A percentile compares a stretch with the other conserved stretches of the same genome.
Conservation (phyloP, 345 rosid species). For the Acer yangbiense region DNA sequence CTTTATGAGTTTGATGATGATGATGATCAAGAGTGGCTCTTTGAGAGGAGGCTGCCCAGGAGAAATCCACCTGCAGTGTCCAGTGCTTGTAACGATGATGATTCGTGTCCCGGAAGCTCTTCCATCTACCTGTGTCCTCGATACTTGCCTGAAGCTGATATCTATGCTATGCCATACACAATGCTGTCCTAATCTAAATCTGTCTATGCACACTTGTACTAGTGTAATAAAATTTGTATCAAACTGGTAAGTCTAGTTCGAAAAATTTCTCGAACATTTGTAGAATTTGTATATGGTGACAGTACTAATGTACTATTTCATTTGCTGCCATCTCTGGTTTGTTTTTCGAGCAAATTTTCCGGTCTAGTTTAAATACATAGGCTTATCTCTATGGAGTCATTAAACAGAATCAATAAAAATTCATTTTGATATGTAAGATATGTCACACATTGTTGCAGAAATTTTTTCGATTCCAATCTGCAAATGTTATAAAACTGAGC, state of each 20-base stretch:
- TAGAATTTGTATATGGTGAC: no score
- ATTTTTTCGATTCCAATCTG: neutral
- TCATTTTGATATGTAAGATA: neutral
- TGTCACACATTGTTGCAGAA: neutral
- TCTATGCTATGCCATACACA: constrained; percentile 19
- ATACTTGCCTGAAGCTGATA: constrained; percentile 16
- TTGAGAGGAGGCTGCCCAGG: constrained; percentile 5
- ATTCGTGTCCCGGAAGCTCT: neutral
- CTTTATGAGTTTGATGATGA: constrained; percentile 6
- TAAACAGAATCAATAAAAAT: neutral
- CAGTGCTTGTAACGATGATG: neutral
- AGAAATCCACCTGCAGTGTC: neutral
- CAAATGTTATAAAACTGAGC: neutral
- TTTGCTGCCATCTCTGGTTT: no score
- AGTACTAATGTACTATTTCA: no score
- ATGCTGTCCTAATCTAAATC: constrained; percentile 18
- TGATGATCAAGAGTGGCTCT: constrained; percentile 28
- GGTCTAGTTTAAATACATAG: neutral
- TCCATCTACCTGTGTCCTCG: neutral
- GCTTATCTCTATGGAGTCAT: neutral
- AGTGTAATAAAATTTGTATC: neutral
- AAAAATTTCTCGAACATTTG: no score
- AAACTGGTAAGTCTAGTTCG: neutral
- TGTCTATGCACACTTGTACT: neutral
- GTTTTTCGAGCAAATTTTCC: neutral